Evolutionary conservation across 1,284 basidiomycete genomes (phyloP), one percentile per base, ranked within the genome.

Genomic region (Trichosporon coremiiforme): DNA sequence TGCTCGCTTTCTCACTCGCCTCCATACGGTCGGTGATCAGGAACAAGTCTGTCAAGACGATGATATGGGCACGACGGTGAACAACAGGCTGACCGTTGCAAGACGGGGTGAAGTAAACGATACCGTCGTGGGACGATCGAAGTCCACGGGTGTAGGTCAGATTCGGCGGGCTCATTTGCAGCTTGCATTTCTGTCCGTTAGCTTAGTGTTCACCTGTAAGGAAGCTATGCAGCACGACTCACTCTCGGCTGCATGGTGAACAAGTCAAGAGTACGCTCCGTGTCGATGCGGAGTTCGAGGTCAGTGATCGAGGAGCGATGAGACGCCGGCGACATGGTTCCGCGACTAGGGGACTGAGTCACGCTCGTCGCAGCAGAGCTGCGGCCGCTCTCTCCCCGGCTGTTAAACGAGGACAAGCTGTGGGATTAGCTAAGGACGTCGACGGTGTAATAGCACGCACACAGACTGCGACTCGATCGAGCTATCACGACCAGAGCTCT

Each of bases 231-330:
- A 25, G 25, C 25, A 25, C 25, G 25, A 83, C 86, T 70, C 75
- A 93, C 95, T 88, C 95, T 95, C 4, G 92, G 91, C 76, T 89
- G 88, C 95, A 99, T 96, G 0, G 93, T 93, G 81, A 99, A 99
- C 63, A 99, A 90, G 82, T 99, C 96, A 38, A 98, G 84, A 4
- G 93, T 93, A 35, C 88, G 86, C 62, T 91, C 88, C 0, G 93
- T 90, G 67, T 90, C 88, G 57, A 99, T 87, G 35, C 92, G 87
- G 38, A 87, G 85, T 80, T 99, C 96, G 25, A 99, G 87, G 76
- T 94, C 91, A 25, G 87, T 82, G 45, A 93, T 83, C 3, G 91
- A 87, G 71, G 25, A 17, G 70, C 70, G 33, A 70, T 65, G 22
- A 67, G 15, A 79, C 63, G 1, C n/a, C 15, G 57, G 57, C 15